phyloP scores from a whole-genome alignment of 345 rosid genomes.

The Gossypium anomalum region DNA sequence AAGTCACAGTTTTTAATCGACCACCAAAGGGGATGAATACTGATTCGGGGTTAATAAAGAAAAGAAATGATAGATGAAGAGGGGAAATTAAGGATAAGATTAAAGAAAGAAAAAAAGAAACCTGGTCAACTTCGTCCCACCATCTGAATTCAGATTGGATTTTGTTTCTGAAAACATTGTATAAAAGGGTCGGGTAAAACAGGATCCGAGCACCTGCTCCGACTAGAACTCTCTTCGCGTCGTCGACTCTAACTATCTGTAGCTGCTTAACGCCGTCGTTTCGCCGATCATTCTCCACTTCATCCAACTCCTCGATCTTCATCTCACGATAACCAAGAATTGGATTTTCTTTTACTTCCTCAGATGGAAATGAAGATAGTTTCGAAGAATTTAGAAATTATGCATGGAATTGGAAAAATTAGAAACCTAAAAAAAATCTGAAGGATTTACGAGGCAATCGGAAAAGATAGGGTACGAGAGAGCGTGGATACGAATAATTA shows the following conservation, averaged over 20 bases:
- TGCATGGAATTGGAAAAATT: neutral
- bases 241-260: slow-evolving; percentile 31
- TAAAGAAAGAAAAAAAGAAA: slow-evolving; percentile 6
- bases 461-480: neutral
- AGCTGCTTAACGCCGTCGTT: slow-evolving; percentile 21
- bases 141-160: slow-evolving; percentile 59
- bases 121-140: slow-evolving; percentile 74
- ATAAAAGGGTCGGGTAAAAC: slow-evolving; percentile 63
- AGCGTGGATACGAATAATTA: slow-evolving; percentile 6
- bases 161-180: slow-evolving; percentile 58
- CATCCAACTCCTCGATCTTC: slow-evolving; percentile 52
- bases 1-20: neutral
- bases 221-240: slow-evolving; percentile 53
- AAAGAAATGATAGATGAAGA: neutral
- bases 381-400: neutral
- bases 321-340: slow-evolving; percentile 16
- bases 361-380: neutral
- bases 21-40: neutral
- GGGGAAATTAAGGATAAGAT: neutral
- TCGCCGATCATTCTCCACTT: slow-evolving; percentile 31
- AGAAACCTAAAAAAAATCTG: neutral
- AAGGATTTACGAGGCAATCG: neutral
- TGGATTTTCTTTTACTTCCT: neutral
- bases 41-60: neutral
- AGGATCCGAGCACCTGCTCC: slow-evolving; percentile 66